These are phyloP conservation scores for Coix lacrymajobi DNA, from an alignment of 176 grass and related monocot species.

Conservation along the genomic window DNA sequence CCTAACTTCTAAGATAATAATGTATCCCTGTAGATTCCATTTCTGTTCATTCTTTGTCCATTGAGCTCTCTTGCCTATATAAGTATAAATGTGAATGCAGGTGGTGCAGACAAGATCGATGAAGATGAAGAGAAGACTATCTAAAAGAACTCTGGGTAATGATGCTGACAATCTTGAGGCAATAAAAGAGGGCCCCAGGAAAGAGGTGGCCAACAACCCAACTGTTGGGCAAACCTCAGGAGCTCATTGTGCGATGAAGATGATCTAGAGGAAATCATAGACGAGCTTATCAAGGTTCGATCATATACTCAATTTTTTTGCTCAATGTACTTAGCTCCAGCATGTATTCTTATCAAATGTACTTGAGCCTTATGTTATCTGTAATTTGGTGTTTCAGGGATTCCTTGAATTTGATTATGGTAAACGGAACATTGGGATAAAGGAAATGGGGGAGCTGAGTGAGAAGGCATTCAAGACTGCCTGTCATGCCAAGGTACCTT, in stretches of 20 bases:
- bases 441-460: constrained; percentile 41
- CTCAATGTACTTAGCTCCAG: background rate
- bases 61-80: background rate
- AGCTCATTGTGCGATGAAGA: background rate
- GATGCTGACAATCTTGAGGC: background rate
- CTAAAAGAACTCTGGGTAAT: background rate
- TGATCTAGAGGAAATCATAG: constrained; percentile 3
- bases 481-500: constrained; percentile 20
- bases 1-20: background rate
- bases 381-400: constrained; percentile 8
- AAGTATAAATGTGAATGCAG: background rate
- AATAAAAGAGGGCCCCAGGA: too few species aligned
- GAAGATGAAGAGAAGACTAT: too few species aligned
- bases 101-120: background rate
- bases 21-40: background rate
- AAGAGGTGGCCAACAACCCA: background rate
- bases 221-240: background rate
- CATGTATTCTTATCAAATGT: background rate
- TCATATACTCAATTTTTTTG: background rate
- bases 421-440: constrained; percentile 28
- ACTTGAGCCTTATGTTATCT: background rate
- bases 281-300: constrained; percentile 29
- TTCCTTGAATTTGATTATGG: constrained; percentile 5
- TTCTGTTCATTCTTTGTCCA: constrained; percentile 2
- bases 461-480: constrained; percentile 18